Base-by-base conservation (phyloP, 2,329 filamentous ascomycete species). In the Fusarium keratoplasticum region DNA sequence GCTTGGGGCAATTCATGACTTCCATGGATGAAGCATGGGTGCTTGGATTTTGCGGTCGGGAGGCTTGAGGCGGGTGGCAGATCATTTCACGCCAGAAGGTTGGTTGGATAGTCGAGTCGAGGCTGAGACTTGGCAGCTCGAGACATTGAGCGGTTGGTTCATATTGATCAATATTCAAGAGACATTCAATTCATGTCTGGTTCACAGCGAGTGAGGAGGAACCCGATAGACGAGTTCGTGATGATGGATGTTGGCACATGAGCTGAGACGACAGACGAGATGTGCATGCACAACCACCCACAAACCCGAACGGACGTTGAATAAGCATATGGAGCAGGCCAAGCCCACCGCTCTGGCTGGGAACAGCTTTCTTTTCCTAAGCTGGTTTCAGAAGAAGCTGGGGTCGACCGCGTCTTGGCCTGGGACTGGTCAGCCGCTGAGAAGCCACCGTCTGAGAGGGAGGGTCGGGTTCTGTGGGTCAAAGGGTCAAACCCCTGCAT, bases 371-470 rank as follows among this genome's bases (percentile, higher is more conserved):
- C 20, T 57, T 57, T 35, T 18, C 33, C 54, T 7, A 61, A 52
- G 66, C 55, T 60, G 66, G 75, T 77, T 77, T 77, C 75, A 77
- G 75, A 77, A 67, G 57, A 72, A 74, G 67, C 71, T 77, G 70
- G 75, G 75, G 75, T 74, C 61, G 72, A 62, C 57, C 50, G 58
- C 69, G 50, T 61, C 61, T 64, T 52, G 72, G 50, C 55, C 57
- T 40, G 18, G 55, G 69, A 74, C 64, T 74, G 71, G 71, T 58
- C 71, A 73, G 62, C 67, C 57, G 60, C 61, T 66, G 8, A 67
- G 66, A 59, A 35, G 33, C 57, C 57, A 40, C 35, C 52, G 50
- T 33, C 22, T 59, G 35, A 60, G 57, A 42, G 35, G 58, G 40
- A 61, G 59, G 59, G 40, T 36, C 59, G 59, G 59, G 59, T 36